Evolutionary conservation across 352 stramenopile genomes (phyloP).

Genomic region (Phytophthora palmivora): DNA sequence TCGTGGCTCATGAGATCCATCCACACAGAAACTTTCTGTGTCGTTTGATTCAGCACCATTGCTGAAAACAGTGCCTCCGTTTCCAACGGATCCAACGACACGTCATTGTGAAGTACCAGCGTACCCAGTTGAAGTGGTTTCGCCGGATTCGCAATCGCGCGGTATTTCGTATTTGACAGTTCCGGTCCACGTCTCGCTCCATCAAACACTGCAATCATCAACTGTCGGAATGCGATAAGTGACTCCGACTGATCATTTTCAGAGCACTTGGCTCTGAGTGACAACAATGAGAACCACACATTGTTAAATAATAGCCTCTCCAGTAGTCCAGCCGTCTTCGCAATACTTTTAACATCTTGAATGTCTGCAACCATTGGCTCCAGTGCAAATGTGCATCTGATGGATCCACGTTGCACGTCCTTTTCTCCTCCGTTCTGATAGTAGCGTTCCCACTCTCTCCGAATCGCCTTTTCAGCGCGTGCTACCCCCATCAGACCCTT

Average conservation of each 20-base stretch:
- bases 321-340: conserved; percentile 9
- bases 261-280: conserved; percentile 5
- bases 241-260: conserved; percentile 5
- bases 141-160: background rate
- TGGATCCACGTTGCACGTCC: background rate
- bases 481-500: conserved; percentile 14
- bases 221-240: conserved; percentile 18
- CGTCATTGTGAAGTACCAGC: conserved; percentile 6
- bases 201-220: conserved; percentile 23
- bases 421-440: background rate
- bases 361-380: conserved; percentile 27
- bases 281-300: conserved; percentile 26
- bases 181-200: conserved; percentile 1
- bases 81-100: conserved; percentile 1
- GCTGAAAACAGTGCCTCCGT: conserved; percentile 19
- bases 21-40: conserved; percentile 12
- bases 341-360: background rate
- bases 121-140: conserved; percentile 14
- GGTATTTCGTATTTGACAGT: conserved; percentile 10
- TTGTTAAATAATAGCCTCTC: conserved; percentile 21
- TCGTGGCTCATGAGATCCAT: conserved; percentile 1
- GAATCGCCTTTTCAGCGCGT: conserved; percentile 10
- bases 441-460: conserved; percentile 11
- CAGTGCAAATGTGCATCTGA: conserved; percentile 25
- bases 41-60: conserved; percentile 24